Evolutionary conservation across 1,284 basidiomycete genomes (phyloP), one percentile per base, ranked within the genome.

Genomic region (Rhodotorula sp.): DNA sequence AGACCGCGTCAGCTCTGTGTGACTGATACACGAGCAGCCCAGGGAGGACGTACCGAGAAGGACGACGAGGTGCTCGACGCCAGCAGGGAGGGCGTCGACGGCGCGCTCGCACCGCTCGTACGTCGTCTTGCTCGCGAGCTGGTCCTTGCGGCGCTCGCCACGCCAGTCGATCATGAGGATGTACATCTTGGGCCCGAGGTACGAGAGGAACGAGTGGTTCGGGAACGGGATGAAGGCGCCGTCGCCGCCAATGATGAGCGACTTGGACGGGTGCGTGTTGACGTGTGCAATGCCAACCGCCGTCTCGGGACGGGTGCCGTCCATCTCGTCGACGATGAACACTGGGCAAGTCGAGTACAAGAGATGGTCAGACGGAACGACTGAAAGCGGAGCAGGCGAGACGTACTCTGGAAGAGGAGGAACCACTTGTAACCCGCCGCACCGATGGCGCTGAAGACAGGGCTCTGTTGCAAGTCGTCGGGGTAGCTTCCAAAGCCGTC

Each of bases 141-240:
- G 90, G 45, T 88, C 84, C 66, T 96, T 66, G 80, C 84, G 91
- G 63, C 94, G 85, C 81, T 97, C 94, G n/a, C 91, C 91, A 73
- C 92, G 91, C 74, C 82, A 81, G 60, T 97, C 94, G 46, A 97
- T 81, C 73, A 94, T 84, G 12, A 96, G 84, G 67, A 97, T 72
- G 59, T 73, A 72, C 55, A 74, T 74, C 45, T 68, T 62, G 16
- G 74, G 72, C 0, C 72, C 72, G 44, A 77, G 81, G 73, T 89
- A 90, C 1, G 88, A 83, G 56, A 94, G 81, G 78, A 90, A 88
- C 0, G 91, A 93, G 80, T 97, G 94, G 1, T 90, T 91, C 3
- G 88, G 90, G 77, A 86, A 87, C 7, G 87, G 87, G 41, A 95
- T 85, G 80, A 88, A 97, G 2, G 91, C 87, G 7, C 93, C 94